A percentile compares a stretch with the other conserved stretches of the same genome.
These are phyloP conservation scores for Pyrenophora graminea DNA, from an alignment of 2,329 filamentous ascomycete genomes.

Conservation along the genomic window DNA sequence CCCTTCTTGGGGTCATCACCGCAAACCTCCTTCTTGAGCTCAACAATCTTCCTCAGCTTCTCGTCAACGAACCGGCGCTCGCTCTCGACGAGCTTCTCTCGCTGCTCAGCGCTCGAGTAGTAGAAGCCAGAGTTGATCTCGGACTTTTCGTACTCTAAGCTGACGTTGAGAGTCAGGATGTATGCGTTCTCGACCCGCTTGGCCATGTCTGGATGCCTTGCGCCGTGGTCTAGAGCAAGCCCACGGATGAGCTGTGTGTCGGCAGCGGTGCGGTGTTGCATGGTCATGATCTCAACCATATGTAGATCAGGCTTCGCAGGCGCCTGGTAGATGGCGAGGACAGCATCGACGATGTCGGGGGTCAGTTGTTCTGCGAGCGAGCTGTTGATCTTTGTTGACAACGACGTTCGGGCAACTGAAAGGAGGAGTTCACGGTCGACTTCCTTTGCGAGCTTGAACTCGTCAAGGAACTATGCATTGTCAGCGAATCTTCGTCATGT, in stretches of 20 bases:
- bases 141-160: conserved; percentile 97
- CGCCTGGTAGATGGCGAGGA: conserved; percentile 88
- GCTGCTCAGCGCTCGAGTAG: conserved; percentile 95
- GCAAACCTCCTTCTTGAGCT: conserved; percentile 96
- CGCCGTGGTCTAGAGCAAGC: conserved; percentile 90
- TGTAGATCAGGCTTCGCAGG: conserved; percentile 93
- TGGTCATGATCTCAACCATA: conserved; percentile 99
- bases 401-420: conserved; percentile 89
- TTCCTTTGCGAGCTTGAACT: conserved; percentile 85
- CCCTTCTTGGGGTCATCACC: conserved; percentile 90
- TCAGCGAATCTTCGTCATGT: conserved; percentile 8
- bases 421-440: conserved; percentile 93
- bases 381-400: conserved; percentile 92
- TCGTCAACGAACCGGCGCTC: conserved; percentile 94
- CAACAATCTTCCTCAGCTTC: conserved; percentile 96
- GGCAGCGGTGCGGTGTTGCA: conserved; percentile 95
- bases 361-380: conserved; percentile 89
- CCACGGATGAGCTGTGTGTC: conserved; percentile 96
- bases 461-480: conserved; percentile 75
- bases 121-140: conserved; percentile 99
- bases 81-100: conserved; percentile 96
- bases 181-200: conserved; percentile 94
- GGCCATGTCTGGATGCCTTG: conserved; percentile 96
- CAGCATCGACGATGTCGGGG: conserved; percentile 92
- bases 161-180: conserved; percentile 94